Percentiles rank a stretch among this genome's conserved stretches.
These are phyloP conservation scores for Gossypium stocksii DNA, from an alignment of 345 rosid genomes.

Conservation along the genomic window DNA sequence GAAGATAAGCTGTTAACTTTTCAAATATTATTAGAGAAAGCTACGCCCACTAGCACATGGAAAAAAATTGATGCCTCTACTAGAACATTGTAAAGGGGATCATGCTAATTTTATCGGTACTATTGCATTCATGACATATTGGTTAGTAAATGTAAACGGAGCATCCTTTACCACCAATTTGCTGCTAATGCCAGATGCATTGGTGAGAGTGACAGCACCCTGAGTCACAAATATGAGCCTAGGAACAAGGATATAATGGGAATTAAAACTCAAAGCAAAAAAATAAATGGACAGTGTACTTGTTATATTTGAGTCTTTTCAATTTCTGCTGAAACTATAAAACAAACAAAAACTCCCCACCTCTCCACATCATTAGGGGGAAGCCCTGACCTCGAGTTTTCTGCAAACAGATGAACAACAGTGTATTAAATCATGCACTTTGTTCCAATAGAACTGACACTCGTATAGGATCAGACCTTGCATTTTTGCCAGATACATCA, in stretches of 20 bases:
- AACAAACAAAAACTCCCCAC: conserved; percentile 23
- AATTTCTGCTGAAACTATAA: not conserved
- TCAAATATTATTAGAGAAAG: not conserved
- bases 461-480: conserved; percentile 47
- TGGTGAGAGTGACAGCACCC: conserved; percentile 52
- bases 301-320: not conserved
- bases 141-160: conserved; percentile 6
- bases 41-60: not conserved
- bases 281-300: not conserved
- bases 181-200: conserved; percentile 39
- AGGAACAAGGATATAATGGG: conserved; percentile 17
- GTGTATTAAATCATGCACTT: not conserved
- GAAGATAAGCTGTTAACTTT: not conserved
- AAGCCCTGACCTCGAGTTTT: conserved; percentile 67
- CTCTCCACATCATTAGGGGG: conserved; percentile 66
- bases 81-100: not conserved
- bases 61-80: not conserved
- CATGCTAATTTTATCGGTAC: not conserved
- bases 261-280: conserved; percentile 14
- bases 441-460: not conserved
- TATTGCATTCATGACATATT: not conserved
- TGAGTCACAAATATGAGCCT: conserved; percentile 77
- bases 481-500: conserved; percentile 86
- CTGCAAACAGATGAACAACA: conserved; percentile 37
- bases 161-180: conserved; percentile 45